A percentile compares a stretch with the other conserved stretches of the same genome.
Conservation (phyloP, 345 rosid genomes). For the Lepidium sativum region DNA sequence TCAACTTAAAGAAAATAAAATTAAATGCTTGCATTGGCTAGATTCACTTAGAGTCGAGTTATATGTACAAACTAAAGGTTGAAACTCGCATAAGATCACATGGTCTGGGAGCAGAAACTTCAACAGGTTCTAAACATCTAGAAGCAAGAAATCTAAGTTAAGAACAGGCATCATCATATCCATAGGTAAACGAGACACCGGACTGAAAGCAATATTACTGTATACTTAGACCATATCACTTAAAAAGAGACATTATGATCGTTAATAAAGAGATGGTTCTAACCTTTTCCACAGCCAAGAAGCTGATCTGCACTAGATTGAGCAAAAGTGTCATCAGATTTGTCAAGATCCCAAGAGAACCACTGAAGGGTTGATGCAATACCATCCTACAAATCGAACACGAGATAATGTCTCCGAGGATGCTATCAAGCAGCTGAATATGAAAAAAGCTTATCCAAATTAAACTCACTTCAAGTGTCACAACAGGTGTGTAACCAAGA, state of each 20-base stretch:
- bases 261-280: conserved; percentile 9
- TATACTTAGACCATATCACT: neutral
- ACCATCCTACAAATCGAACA: conserved; percentile 56
- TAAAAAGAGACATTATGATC: neutral
- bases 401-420: neutral
- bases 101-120: neutral
- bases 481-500: conserved; percentile 64
- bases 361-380: conserved; percentile 54
- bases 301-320: conserved; percentile 68
- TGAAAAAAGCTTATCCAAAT: neutral
- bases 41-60: neutral
- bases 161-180: neutral
- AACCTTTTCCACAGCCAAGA: conserved; percentile 86
- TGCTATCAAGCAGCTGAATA: conserved; percentile 7
- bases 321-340: conserved; percentile 24
- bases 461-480: conserved; percentile 57
- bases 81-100: neutral
- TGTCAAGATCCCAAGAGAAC: conserved; percentile 49
- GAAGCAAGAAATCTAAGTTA: neutral
- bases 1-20: neutral
- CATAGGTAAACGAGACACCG: neutral
- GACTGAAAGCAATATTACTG: neutral
- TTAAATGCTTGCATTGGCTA: neutral
- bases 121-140: conserved; percentile 5
- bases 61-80: neutral